These are phyloP conservation scores for Eustoma russellianum DNA, from an alignment of 257 asterid species.

Conservation along the genomic window DNA sequence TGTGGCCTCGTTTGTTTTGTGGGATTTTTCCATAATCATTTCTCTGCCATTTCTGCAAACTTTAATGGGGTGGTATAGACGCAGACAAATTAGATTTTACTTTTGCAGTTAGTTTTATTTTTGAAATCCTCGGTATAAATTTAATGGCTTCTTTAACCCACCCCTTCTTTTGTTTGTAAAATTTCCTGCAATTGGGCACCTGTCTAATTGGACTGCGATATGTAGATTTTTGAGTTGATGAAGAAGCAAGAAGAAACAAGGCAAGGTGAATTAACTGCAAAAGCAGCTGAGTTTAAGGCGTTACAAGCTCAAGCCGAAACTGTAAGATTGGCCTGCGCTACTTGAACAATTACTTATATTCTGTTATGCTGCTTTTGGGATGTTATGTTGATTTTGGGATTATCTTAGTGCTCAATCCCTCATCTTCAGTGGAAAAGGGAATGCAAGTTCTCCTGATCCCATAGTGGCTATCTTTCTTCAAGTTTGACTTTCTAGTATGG, in stretches of 20 bases:
- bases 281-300: conserved; percentile 60
- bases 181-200: neutral
- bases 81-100: neutral
- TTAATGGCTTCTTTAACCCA: no score
- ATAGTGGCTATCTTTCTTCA: no score
- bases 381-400: no score
- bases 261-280: conserved; percentile 47
- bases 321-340: conserved; percentile 33
- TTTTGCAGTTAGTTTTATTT: neutral
- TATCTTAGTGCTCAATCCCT: no score
- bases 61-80: neutral
- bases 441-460: no score
- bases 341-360: no score
- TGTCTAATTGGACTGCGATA: conserved; percentile 9
- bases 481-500: conserved; percentile 17
- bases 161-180: neutral
- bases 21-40: neutral
- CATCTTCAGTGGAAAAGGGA: no score
- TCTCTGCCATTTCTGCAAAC: neutral
- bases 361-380: no score
- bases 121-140: neutral
- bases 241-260: conserved; percentile 67
- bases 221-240: conserved; percentile 53
- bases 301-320: conserved; percentile 71
- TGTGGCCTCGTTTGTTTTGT: neutral